Evolutionary conservation across 495 filamentous ascomycete genomes (phyloP).

Genomic region (Aspergillus ostianus): DNA sequence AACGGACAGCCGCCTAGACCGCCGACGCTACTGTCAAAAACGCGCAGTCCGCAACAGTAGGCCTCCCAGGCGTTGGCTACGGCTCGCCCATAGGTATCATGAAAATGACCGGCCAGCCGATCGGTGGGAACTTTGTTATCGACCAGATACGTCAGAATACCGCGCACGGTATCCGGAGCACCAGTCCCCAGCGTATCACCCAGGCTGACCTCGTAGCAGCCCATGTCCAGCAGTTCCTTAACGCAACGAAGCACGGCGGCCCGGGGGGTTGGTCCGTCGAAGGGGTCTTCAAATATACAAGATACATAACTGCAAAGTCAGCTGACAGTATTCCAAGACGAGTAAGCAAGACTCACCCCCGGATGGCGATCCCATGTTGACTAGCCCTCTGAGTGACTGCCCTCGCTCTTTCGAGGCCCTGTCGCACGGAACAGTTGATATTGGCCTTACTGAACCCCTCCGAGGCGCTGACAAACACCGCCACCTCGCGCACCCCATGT

Average conservation of each 20-base stretch:
- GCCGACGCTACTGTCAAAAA: slow-evolving; percentile 44
- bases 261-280: slow-evolving; percentile 32
- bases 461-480: slow-evolving; percentile 43
- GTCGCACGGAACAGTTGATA: slow-evolving; percentile 40
- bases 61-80: slow-evolving; percentile 44
- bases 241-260: slow-evolving; percentile 34
- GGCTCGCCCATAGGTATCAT: slow-evolving; percentile 46
- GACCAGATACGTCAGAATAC: slow-evolving; percentile 29
- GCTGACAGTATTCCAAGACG: background rate
- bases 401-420: slow-evolving; percentile 29
- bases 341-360: slow-evolving; percentile 30
- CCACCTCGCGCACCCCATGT: slow-evolving; percentile 34
- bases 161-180: slow-evolving; percentile 28
- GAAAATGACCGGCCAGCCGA: slow-evolving; percentile 45
- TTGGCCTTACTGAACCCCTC: slow-evolving; percentile 45
- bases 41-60: slow-evolving; percentile 37
- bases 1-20: slow-evolving; percentile 49
- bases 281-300: slow-evolving; percentile 44
- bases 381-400: slow-evolving; percentile 25
- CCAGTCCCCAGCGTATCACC: slow-evolving; percentile 46
- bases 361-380: slow-evolving; percentile 23
- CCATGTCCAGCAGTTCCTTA: slow-evolving; percentile 31
- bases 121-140: slow-evolving; percentile 24
- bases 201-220: slow-evolving; percentile 46
- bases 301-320: slow-evolving; percentile 37